Percentiles rank a stretch among this genome's conserved stretches.
phyloP scores from a whole-genome alignment of 2,329 filamentous ascomycete genomes.

The Pseudogymnoascus verrucosus region DNA sequence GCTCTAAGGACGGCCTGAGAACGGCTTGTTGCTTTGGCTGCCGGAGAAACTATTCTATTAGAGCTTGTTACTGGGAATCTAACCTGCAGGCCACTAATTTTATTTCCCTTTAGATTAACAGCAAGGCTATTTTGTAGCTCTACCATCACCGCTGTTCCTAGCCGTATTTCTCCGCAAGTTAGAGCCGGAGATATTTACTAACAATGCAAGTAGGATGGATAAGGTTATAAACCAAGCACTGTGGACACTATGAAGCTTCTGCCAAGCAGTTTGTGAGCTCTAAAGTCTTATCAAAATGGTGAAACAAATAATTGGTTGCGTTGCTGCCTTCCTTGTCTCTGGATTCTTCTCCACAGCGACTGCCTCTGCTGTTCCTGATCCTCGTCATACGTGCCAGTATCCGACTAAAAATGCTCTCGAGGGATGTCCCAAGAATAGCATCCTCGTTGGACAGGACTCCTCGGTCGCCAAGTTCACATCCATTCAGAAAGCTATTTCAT shows the following conservation, averaged over 20 bases:
- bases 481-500: slow-evolving; percentile 34
- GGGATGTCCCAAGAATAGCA: slow-evolving; percentile 33
- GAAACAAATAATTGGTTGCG: background rate
- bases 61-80: background rate
- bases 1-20: background rate
- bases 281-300: background rate
- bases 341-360: background rate
- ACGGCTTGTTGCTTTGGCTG: background rate
- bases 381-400: slow-evolving; percentile 10
- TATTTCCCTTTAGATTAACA: background rate
- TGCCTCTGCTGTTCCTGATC: background rate
- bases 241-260: background rate
- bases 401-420: slow-evolving; percentile 24
- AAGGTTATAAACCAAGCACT: background rate
- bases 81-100: background rate
- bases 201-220: background rate
- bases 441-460: slow-evolving; percentile 34
- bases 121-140: background rate
- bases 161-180: background rate
- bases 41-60: background rate
- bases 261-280: background rate
- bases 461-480: slow-evolving; percentile 31
- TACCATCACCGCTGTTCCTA: background rate
- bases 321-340: background rate
- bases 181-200: background rate